phyloP scores from a whole-genome alignment of 78 protist genomes.

The Creolimax fragrantissima region DNA sequence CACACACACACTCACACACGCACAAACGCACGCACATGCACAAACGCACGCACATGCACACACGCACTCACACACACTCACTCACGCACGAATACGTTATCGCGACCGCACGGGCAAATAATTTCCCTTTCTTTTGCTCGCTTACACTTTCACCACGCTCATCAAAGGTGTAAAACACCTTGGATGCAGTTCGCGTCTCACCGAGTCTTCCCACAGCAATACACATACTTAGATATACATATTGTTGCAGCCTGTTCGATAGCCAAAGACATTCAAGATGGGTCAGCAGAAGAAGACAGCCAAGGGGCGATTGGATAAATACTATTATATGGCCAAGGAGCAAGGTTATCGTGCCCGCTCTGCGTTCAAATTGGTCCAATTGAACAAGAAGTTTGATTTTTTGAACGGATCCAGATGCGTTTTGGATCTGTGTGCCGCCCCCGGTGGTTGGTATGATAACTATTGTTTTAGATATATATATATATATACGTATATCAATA shows the following conservation, averaged over 20 bases:
- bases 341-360: constrained; percentile 96
- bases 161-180: neutral
- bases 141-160: neutral
- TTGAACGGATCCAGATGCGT: constrained; percentile 54
- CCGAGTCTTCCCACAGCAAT: neutral
- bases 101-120: neutral
- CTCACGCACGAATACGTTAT: neutral
- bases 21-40: neutral
- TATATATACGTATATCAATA: no score
- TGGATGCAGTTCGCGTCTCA: neutral
- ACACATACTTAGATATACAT: neutral
- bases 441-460: constrained; percentile 93
- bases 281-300: constrained; percentile 16
- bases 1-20: neutral
- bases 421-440: constrained; percentile 99
- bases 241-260: neutral
- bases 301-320: constrained; percentile 45
- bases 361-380: constrained; percentile 97
- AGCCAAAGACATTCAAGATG: neutral
- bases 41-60: neutral
- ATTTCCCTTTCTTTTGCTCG: neutral
- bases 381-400: constrained; percentile 89
- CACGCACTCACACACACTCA: neutral
- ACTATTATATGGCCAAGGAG: constrained; percentile 95
- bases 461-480: no score